phyloP scores from a whole-genome alignment of 345 rosid genomes.

The Pistacia integerrima region DNA sequence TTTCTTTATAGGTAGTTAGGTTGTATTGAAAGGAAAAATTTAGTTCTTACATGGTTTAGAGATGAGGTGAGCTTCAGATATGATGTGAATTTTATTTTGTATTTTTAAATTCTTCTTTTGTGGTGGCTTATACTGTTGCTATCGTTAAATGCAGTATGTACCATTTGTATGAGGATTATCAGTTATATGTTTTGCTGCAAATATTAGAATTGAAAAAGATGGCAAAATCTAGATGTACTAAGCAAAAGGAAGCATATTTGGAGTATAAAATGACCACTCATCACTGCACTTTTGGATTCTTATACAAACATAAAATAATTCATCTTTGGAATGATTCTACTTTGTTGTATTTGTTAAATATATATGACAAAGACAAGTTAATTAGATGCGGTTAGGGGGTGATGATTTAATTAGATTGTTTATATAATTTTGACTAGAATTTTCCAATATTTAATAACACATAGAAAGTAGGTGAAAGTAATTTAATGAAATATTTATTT shows the following conservation, averaged over 20 bases:
- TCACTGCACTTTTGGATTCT: no score
- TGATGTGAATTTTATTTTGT: neutral
- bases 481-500: no score
- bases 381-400: no score
- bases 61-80: slow-evolving; percentile 70
- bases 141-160: slow-evolving; percentile 64
- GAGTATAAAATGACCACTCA: slow-evolving; percentile 48
- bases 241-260: slow-evolving; percentile 92
- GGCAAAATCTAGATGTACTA: slow-evolving; percentile 96
- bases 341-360: no score
- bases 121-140: slow-evolving; percentile 32
- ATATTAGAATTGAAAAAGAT: slow-evolving; percentile 93
- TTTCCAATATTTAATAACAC: no score
- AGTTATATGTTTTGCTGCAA: slow-evolving; percentile 91
- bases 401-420: no score
- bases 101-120: slow-evolving; percentile 9
- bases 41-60: slow-evolving; percentile 79
- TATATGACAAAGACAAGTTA: no score
- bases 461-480: no score
- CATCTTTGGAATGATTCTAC: no score
- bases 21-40: slow-evolving; percentile 92
- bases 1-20: slow-evolving; percentile 54
- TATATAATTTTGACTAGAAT: no score
- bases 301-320: no score
- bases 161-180: slow-evolving; percentile 93